phyloP scores from a whole-genome alignment of 2,329 filamentous ascomycete species.

The Alternaria consortialis region DNA sequence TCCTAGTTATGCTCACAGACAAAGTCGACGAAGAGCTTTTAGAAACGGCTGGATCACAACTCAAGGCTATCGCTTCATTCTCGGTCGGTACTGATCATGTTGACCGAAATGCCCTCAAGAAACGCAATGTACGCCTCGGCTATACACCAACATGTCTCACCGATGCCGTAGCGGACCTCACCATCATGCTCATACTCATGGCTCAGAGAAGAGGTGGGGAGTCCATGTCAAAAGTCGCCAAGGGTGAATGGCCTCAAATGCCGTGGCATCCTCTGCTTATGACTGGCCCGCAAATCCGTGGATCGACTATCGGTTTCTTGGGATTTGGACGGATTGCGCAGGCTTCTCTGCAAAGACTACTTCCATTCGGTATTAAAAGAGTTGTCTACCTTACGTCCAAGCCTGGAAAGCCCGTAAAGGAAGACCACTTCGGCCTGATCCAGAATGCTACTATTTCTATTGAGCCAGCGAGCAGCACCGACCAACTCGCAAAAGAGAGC shows the following conservation, averaged over 20 bases:
- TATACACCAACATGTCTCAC: conserved; percentile 45
- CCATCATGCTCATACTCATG: conserved; percentile 46
- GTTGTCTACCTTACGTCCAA: conserved; percentile 40
- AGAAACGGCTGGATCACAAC: conserved; percentile 27
- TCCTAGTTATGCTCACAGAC: conserved; percentile 42
- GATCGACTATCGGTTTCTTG: conserved; percentile 38
- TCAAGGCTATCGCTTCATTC: conserved; percentile 43
- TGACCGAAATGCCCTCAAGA: conserved; percentile 34
- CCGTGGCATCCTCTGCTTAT: conserved; percentile 44
- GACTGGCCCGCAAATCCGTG: conserved; percentile 40
- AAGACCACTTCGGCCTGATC: conserved; percentile 37
- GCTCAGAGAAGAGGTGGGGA: conserved; percentile 42
- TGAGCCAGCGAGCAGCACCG: conserved; percentile 27
- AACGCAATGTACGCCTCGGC: conserved; percentile 38
- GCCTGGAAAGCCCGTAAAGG: conserved; percentile 33
- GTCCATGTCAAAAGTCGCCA: conserved; percentile 33
- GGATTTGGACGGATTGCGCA: conserved; percentile 44
- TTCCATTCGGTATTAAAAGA: conserved; percentile 39
- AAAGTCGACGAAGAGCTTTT: conserved; percentile 40
- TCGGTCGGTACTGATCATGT: conserved; percentile 46
- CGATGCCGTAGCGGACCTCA: conserved; percentile 43
- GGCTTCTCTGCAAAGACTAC: conserved; percentile 34
- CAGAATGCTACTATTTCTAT: conserved; percentile 29
- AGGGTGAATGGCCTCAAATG: conserved; percentile 42
- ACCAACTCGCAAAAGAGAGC: conserved; percentile 41